Evolutionary conservation across 352 stramenopile genomes (phyloP).

Genomic region (Globisporangium okanoganense): DNA sequence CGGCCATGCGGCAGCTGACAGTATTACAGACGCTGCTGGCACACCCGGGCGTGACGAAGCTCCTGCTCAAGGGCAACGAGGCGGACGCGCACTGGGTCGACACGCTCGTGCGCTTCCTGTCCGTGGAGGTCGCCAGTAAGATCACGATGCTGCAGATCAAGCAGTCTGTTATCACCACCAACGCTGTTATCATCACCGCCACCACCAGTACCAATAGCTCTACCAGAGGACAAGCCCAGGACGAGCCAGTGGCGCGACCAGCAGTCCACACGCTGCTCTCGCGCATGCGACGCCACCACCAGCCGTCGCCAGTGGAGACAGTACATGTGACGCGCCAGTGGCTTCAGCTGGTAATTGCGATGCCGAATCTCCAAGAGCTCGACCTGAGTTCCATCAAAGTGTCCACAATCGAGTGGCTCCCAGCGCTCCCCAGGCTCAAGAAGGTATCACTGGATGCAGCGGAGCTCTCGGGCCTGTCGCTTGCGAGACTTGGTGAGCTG

Average conservation of each 20-base stretch:
- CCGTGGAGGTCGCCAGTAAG: neutral
- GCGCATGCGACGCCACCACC: neutral
- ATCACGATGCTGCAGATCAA: slow-evolving; percentile 1
- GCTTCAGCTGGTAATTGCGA: neutral
- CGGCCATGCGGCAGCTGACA: neutral
- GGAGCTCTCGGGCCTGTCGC: neutral
- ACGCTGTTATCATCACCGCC: neutral
- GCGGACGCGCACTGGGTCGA: neutral
- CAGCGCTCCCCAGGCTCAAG: neutral
- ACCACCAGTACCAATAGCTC: neutral
- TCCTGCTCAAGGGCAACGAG: neutral
- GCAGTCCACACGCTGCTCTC: neutral
- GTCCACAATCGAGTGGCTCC: neutral
- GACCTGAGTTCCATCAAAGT: slow-evolving; percentile 1
- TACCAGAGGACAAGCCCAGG: neutral
- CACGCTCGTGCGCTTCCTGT: neutral
- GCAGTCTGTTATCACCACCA: neutral
- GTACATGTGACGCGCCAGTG: neutral
- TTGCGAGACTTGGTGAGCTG: neutral
- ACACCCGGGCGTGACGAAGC: neutral
- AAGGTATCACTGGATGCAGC: neutral
- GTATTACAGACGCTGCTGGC: neutral
- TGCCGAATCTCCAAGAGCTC: neutral
- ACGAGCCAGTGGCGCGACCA: neutral
- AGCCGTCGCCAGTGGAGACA: neutral